phyloP scores from a whole-genome alignment of 1,139 yeast genomes.

The Scheffersomyces cryptocercus region DNA sequence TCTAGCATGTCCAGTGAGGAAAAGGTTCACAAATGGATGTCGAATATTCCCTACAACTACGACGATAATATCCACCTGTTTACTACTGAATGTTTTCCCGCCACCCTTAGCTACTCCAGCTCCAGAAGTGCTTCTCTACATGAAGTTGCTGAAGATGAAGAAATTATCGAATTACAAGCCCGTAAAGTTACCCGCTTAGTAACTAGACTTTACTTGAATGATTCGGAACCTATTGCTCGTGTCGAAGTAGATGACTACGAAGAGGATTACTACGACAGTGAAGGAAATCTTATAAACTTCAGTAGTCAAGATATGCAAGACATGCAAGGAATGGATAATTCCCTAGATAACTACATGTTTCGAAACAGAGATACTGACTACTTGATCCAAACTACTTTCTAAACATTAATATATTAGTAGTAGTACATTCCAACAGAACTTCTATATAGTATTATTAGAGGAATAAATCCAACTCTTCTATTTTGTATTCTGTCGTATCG shows the following conservation, averaged over 20 bases:
- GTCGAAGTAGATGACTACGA: conserved; percentile 2
- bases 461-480: conserved; percentile 41
- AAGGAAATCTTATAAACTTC: conserved; percentile 2
- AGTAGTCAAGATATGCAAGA: background rate
- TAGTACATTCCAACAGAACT: background rate
- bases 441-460: conserved; percentile 17
- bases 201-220: conserved; percentile 40
- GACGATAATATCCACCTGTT: conserved; percentile 21
- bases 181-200: conserved; percentile 49
- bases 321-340: background rate
- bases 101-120: conserved; percentile 30
- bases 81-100: conserved; percentile 45
- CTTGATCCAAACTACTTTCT: too few relatives aligned
- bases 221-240: conserved; percentile 22
- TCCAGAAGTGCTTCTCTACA: conserved; percentile 10
- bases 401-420: too few relatives aligned
- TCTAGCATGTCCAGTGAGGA: conserved; percentile 62
- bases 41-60: conserved; percentile 47
- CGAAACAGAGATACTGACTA: too few relatives aligned
- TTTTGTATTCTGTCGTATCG: conserved; percentile 17
- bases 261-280: conserved; percentile 3
- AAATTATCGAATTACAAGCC: conserved; percentile 54
- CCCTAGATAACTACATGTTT: too few relatives aligned
- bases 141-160: conserved; percentile 32
- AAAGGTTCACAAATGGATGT: conserved; percentile 64